Conservation (phyloP, 2,329 filamentous ascomycete genomes). For the Penicillium freii region DNA sequence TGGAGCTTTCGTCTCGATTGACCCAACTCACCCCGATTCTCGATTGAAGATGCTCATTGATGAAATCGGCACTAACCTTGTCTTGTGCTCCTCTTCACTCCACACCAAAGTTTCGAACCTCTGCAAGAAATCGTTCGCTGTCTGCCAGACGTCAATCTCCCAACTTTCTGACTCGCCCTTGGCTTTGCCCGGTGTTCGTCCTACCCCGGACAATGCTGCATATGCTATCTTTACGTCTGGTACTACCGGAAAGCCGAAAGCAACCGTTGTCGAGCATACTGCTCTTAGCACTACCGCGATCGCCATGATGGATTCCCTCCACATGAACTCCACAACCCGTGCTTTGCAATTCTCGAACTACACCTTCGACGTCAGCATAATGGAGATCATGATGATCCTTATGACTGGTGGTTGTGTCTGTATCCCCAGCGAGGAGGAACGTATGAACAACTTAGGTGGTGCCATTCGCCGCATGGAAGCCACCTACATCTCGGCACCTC, state of each 20-base stretch:
- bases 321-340: slow-evolving; percentile 53
- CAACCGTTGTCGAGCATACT: slow-evolving; percentile 61
- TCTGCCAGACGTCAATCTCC: slow-evolving; percentile 29
- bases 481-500: slow-evolving; percentile 58
- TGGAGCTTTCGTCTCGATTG: slow-evolving; percentile 43
- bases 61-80: slow-evolving; percentile 35
- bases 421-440: slow-evolving; percentile 53
- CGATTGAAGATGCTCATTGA: slow-evolving; percentile 37
- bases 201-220: slow-evolving; percentile 41
- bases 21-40: slow-evolving; percentile 41
- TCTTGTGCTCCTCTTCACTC: slow-evolving; percentile 36
- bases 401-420: slow-evolving; percentile 60
- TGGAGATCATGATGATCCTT: slow-evolving; percentile 56
- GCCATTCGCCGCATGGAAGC: slow-evolving; percentile 53
- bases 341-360: slow-evolving; percentile 60
- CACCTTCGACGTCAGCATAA: slow-evolving; percentile 55
- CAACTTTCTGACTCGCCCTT: slow-evolving; percentile 26
- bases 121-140: slow-evolving; percentile 27
- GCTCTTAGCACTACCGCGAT: slow-evolving; percentile 56
- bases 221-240: slow-evolving; percentile 49
- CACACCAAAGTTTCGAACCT: slow-evolving; percentile 32
- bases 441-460: slow-evolving; percentile 51
- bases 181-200: slow-evolving; percentile 11
- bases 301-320: slow-evolving; percentile 52
- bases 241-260: slow-evolving; percentile 58